Conservation (phyloP, 768 basidiomycete genomes). For the Megacollybia marginata region DNA sequence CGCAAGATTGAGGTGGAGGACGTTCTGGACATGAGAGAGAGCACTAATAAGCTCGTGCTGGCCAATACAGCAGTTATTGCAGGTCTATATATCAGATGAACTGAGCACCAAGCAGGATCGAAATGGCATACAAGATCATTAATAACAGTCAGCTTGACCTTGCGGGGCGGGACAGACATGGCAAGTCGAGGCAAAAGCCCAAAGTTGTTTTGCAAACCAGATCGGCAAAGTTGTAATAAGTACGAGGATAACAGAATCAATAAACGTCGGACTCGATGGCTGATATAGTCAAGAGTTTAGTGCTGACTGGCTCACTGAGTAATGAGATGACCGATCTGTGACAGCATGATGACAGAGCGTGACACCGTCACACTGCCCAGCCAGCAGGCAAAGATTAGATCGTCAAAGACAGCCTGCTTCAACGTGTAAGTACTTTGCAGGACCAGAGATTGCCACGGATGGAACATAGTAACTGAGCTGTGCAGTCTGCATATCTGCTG, state of each 20-base stretch:
- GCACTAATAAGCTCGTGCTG: constrained; percentile 47
- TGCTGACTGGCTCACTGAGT: too few relatives aligned
- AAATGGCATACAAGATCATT: constrained; percentile 37
- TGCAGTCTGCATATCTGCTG: too few relatives aligned
- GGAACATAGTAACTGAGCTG: too few relatives aligned
- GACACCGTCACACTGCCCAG: too few relatives aligned
- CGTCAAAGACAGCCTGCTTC: too few relatives aligned
- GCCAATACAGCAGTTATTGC: constrained; percentile 45
- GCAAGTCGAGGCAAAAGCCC: constrained; percentile 2
- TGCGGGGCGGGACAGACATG: constrained; percentile 20
- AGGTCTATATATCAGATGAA: constrained; percentile 25
- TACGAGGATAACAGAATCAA: not conserved
- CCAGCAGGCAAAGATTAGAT: too few relatives aligned
- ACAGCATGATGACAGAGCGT: too few relatives aligned
- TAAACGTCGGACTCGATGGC: not conserved
- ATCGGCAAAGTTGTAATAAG: not conserved
- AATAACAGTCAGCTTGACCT: constrained; percentile 40
- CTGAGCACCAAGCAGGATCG: not conserved
- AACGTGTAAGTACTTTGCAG: too few relatives aligned
- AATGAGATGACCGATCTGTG: too few relatives aligned
- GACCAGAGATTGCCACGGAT: too few relatives aligned
- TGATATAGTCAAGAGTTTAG: not conserved
- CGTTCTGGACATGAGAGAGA: constrained; percentile 39
- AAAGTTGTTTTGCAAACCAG: too few relatives aligned
- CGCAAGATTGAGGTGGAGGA: constrained; percentile 35